Conservation (phyloP, 441 rosid species). For the Francoa sonchifolia region DNA sequence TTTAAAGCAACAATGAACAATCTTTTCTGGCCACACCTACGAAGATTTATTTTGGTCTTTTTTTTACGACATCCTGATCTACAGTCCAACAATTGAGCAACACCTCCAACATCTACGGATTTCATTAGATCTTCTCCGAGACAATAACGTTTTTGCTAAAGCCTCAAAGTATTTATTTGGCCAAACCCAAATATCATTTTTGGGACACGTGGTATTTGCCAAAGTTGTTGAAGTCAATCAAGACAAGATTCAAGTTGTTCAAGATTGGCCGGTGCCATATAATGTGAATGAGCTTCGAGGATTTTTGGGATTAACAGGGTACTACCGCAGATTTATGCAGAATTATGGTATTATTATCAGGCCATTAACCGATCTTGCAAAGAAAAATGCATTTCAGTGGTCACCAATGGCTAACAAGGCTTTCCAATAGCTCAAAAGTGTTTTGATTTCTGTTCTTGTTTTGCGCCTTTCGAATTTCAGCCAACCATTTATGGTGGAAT, state of each 20-base stretch:
- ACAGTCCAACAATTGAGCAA: background rate
- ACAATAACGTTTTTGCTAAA: background rate
- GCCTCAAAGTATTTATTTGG: background rate
- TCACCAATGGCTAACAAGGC: background rate
- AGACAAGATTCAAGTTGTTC: background rate
- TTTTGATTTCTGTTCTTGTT: background rate
- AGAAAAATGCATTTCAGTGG: background rate
- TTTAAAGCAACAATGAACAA: background rate
- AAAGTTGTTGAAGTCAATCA: background rate
- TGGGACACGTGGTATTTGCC: slow-evolving; percentile 1
- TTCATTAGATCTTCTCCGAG: background rate
- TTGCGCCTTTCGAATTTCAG: background rate
- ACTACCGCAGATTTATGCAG: background rate
- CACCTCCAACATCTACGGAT: background rate
- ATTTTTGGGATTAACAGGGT: background rate
- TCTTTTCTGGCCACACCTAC: background rate
- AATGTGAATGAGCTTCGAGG: background rate
- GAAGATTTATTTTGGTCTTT: background rate
- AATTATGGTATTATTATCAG: background rate
- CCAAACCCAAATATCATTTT: background rate
- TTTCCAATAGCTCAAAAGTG: background rate
- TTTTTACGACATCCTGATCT: background rate
- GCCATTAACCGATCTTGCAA: background rate
- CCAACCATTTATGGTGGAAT: background rate
- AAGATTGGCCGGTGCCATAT: background rate